These are phyloP conservation scores for Eucalyptus polyanthemos DNA, from an alignment of 345 rosid species.

Conservation along the genomic window DNA sequence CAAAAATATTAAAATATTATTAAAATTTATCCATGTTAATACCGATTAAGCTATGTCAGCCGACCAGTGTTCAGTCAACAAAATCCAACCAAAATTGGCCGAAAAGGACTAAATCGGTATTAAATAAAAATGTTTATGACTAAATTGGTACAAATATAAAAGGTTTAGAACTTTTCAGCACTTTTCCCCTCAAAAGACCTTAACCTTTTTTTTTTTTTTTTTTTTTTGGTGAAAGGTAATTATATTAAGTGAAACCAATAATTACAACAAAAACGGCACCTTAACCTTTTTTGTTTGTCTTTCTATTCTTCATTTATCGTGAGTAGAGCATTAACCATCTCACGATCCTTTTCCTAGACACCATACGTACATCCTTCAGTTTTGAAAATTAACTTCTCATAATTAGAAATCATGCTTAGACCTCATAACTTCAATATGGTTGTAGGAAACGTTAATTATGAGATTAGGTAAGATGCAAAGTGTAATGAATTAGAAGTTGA, in stretches of 20 bases:
- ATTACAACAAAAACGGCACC: background rate
- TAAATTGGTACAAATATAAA: too few relatives aligned
- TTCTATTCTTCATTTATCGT: background rate
- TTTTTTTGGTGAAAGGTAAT: too few relatives aligned
- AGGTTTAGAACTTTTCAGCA: too few relatives aligned
- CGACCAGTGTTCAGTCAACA: too few relatives aligned
- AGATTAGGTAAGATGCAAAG: background rate
- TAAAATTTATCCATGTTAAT: rapidly evolving
- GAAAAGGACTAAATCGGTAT: rapidly evolving
- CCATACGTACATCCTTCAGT: rapidly evolving
- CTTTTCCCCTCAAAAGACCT: too few relatives aligned
- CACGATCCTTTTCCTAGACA: background rate
- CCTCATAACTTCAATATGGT: background rate
- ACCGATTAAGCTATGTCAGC: too few relatives aligned
- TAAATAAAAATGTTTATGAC: too few relatives aligned
- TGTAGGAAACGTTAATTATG: background rate
- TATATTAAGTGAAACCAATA: too few relatives aligned
- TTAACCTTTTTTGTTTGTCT: background rate
- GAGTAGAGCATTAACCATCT: background rate
- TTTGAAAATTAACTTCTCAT: background rate
- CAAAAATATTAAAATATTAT: too few relatives aligned
- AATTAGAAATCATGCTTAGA: background rate
- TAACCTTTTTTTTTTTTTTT: too few relatives aligned
- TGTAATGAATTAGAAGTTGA: background rate
- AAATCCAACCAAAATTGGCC: too few relatives aligned